Evolutionary conservation across 768 basidiomycete genomes (phyloP), one percentile per base, ranked within the genome.

Genomic region (Psilocybe cubensis): DNA sequence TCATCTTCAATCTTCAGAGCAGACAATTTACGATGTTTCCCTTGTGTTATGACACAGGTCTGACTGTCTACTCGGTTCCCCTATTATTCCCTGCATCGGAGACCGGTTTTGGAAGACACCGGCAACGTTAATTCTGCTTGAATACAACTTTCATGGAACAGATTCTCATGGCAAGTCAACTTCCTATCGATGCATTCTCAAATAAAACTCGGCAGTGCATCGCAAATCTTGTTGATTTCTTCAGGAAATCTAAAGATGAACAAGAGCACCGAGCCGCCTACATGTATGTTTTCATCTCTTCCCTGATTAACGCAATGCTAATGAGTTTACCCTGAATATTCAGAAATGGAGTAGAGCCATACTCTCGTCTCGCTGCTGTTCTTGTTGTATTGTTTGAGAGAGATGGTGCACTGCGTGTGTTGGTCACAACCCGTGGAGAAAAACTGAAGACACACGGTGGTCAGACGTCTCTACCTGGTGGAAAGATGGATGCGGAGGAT

Each of bases 391-490:
- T 94, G 1, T 94, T 84, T 57, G 88, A 92, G 66, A 72, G 78
- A 18, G 79, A 74, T 1, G 85, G 81, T 11, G 73, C 79, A 43
- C 73, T 94, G 4, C 81, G 85, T n/a, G 91, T 94, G 2, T 74
- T 94, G 18, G 75, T 94, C 46, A 94, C 93, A 0, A 94, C 92
- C 3, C 83, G 93, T 14, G 89, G 90, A 3, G 91, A 89, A 67
- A 67, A 71, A 4, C 78, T 92, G 4, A 78, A 87, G 21, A 80
- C 84, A 0, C 88, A 92, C 65, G 85, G 88, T 1, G 91, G 88
- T 14, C 83, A 92, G 65, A 90, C 90, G 1, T 92, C 92, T 1
- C 70, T 94, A 0, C 93, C 93, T 0, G 93, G 93, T 14, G 93
- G 93, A 3, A 91, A 87, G 65, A 78, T 81, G 33, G 93, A 95